Percentiles rank a stretch among this genome's conserved stretches.
Conservation (phyloP, 2,329 filamentous ascomycete species). For the Rhytidhysteron rufulum region DNA sequence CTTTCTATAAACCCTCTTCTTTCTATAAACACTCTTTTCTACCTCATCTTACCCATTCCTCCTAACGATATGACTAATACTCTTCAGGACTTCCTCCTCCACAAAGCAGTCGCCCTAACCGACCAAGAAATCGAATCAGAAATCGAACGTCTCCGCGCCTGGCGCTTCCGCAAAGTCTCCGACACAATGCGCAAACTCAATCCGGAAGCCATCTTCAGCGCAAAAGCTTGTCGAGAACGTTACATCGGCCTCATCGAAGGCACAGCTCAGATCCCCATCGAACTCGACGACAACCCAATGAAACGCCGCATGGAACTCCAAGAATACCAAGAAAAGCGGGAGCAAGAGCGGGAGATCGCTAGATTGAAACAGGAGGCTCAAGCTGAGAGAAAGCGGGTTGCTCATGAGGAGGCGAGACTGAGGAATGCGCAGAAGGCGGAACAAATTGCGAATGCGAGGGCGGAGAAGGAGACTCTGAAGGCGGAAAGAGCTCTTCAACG, state of each 20-base stretch:
- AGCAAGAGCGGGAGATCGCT: conserved; percentile 18
- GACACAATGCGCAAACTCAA: conserved; percentile 40
- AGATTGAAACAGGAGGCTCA: conserved; percentile 12
- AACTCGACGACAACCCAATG: conserved; percentile 39
- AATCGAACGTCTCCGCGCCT: conserved; percentile 37
- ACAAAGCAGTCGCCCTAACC: conserved; percentile 38
- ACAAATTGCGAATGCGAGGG: conserved; percentile 15
- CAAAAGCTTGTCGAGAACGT: conserved; percentile 44
- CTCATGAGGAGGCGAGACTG: conserved; percentile 11
- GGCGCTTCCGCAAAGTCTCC: conserved; percentile 44
- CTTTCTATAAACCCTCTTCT: not conserved
- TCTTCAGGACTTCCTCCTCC: conserved; percentile 42
- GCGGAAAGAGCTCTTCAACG: conserved; percentile 19
- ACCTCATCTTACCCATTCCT: too few relatives aligned
- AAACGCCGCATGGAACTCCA: conserved; percentile 31
- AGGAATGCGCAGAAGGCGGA: conserved; percentile 22
- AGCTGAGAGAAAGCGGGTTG: conserved; percentile 5
- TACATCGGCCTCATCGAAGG: conserved; percentile 39
- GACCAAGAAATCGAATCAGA: conserved; percentile 41
- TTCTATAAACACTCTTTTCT: too few relatives aligned
- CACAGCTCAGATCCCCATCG: conserved; percentile 43
- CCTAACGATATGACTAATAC: conserved; percentile 6
- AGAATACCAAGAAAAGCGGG: conserved; percentile 14
- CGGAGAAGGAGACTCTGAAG: conserved; percentile 12
- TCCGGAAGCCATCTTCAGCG: conserved; percentile 41